Conservation (phyloP, 2,329 filamentous ascomycete species). For the Teratosphaeria pseudoeucalypti region DNA sequence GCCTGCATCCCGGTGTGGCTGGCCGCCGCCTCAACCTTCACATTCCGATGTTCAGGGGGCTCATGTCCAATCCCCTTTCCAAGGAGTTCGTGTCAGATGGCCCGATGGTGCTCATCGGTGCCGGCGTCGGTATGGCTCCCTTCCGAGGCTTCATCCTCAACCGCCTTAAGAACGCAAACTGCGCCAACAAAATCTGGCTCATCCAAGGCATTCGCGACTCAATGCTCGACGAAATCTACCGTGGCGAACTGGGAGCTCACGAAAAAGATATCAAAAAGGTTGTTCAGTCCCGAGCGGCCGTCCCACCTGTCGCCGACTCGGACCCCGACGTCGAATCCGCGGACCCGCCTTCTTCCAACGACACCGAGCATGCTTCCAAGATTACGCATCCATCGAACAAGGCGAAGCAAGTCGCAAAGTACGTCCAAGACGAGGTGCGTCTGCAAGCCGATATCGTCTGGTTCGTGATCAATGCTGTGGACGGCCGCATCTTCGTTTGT, state of each 20-base stretch:
- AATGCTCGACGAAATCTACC: conserved; percentile 90
- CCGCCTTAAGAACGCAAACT: conserved; percentile 84
- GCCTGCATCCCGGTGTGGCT: conserved; percentile 25
- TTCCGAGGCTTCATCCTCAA: conserved; percentile 97
- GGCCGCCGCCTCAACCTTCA: conserved; percentile 49
- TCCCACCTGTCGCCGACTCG: conserved; percentile 19
- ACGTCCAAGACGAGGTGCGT: conserved; percentile 91
- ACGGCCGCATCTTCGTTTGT: conserved; percentile 92
- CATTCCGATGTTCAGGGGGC: conserved; percentile 93
- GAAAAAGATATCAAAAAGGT: conserved; percentile 49
- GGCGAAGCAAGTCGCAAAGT: conserved; percentile 58
- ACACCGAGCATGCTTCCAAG: not conserved
- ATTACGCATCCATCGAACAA: conserved; percentile 36
- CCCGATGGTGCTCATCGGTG: conserved; percentile 94
- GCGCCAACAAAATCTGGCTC: conserved; percentile 96
- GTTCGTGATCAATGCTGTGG: conserved; percentile 94
- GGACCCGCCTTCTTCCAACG: not conserved
- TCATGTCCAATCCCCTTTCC: conserved; percentile 94
- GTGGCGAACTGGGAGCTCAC: conserved; percentile 89
- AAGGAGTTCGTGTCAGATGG: conserved; percentile 87
- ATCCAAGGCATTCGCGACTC: conserved; percentile 90
- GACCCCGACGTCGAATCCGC: conserved; percentile 15
- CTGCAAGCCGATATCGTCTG: conserved; percentile 93
- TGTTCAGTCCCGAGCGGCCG: conserved; percentile 33
- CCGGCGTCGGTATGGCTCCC: conserved; percentile 90